Percentiles rank a stretch among this genome's conserved stretches.
phyloP scores from a whole-genome alignment of 257 asterid genomes.

The Solanum commersonii region DNA sequence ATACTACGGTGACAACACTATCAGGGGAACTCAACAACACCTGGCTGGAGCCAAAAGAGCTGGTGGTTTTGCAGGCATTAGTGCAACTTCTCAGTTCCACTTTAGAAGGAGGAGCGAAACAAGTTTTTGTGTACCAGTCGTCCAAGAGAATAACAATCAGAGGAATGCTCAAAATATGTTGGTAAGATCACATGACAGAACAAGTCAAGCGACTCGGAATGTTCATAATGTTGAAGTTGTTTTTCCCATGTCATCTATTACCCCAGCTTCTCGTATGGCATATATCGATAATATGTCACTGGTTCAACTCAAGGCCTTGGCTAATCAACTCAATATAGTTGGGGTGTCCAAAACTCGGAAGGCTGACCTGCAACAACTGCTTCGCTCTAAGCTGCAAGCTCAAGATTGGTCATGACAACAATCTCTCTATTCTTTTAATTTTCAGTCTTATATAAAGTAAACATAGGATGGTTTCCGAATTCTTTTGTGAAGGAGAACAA shows the following conservation, averaged over 20 bases:
- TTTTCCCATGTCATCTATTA: not conserved
- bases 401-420: not conserved
- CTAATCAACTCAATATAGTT: slow-evolving; percentile 20
- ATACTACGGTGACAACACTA: not conserved
- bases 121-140: not conserved
- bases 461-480: not conserved
- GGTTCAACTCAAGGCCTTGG: slow-evolving; percentile 22
- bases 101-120: not conserved
- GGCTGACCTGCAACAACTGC: slow-evolving; percentile 15
- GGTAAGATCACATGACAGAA: not conserved
- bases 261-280: not conserved
- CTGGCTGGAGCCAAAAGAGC: not conserved
- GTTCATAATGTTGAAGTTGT: not conserved
- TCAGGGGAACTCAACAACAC: not conserved
- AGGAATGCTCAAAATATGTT: not conserved
- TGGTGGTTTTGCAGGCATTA: not conserved
- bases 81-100: not conserved
- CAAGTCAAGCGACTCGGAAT: not conserved
- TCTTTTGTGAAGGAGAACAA: not conserved
- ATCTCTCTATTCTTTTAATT: not conserved
- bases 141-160: not conserved
- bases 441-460: not conserved
- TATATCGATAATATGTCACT: not conserved
- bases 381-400: not conserved
- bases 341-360: slow-evolving; percentile 16